phyloP scores from a whole-genome alignment of 2,329 filamentous ascomycete species.

The Curvularia eragrostidis region DNA sequence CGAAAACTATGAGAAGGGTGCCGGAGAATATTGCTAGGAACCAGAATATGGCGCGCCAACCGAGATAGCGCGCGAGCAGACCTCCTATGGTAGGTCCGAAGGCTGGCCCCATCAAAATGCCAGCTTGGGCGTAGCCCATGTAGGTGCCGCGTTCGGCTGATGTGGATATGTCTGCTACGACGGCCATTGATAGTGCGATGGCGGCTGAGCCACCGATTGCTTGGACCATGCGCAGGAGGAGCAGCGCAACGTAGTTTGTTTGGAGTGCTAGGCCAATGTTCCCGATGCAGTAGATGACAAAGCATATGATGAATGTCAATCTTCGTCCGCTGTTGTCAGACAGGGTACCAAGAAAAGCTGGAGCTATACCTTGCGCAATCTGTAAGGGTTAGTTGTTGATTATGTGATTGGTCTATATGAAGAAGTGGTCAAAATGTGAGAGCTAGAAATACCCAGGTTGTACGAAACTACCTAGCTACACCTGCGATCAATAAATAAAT shows the following conservation, averaged over 20 bases:
- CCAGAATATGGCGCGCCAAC: conserved; percentile 53
- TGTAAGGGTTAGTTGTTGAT: conserved; percentile 19
- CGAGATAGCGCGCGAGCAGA: conserved; percentile 40
- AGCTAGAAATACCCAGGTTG: neutral
- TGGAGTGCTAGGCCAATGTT: conserved; percentile 49
- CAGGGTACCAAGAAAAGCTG: conserved; percentile 60
- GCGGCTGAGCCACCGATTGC: conserved; percentile 51
- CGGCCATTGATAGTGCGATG: conserved; percentile 68
- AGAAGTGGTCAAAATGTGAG: neutral
- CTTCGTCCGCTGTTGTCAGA: conserved; percentile 60
- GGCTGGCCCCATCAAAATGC: conserved; percentile 50
- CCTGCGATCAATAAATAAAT: neutral
- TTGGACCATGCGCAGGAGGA: conserved; percentile 48
- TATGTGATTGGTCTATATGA: neutral
- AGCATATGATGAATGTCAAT: conserved; percentile 58
- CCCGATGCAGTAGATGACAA: conserved; percentile 47
- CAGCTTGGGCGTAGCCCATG: conserved; percentile 69
- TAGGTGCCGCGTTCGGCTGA: conserved; percentile 75
- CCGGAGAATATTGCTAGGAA: conserved; percentile 52
- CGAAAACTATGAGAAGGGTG: conserved; percentile 43
- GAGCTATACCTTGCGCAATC: conserved; percentile 60
- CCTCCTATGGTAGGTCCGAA: conserved; percentile 48
- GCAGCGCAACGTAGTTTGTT: conserved; percentile 45
- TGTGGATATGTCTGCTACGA: conserved; percentile 75
- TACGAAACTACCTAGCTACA: neutral